Percentiles rank a stretch among this genome's conserved stretches.
Evolutionary conservation across 257 asterid genomes (phyloP).

Genomic region (Solanum lycopersicoides): DNA sequence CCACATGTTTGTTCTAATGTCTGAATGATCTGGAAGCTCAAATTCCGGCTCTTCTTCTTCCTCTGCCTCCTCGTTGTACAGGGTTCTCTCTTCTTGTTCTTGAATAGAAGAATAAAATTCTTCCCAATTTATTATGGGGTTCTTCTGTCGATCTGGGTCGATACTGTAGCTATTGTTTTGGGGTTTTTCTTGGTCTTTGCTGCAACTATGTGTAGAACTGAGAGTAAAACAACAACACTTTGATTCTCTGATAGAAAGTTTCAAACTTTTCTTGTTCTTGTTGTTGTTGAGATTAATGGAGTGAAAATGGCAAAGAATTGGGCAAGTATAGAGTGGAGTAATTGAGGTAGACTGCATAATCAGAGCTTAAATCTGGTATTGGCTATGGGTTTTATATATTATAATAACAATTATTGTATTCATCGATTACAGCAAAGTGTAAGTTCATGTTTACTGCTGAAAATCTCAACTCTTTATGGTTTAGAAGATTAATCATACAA

Average conservation of each 20-base stretch:
- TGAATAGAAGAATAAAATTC: slow-evolving; percentile 29
- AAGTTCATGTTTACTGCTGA: not conserved
- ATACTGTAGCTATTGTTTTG: not conserved
- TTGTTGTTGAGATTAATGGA: slow-evolving; percentile 15
- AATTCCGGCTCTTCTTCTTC: slow-evolving; percentile 8
- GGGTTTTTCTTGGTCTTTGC: slow-evolving; percentile 45
- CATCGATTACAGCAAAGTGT: not conserved
- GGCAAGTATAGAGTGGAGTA: slow-evolving; percentile 38
- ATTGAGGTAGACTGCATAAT: slow-evolving; percentile 50
- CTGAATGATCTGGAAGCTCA: slow-evolving; percentile 9
- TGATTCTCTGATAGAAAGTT: slow-evolving; percentile 4
- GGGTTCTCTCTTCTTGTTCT: slow-evolving; percentile 20
- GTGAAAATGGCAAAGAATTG: slow-evolving; percentile 40
- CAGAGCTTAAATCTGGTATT: slow-evolving; percentile 11
- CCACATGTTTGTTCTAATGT: slow-evolving; percentile 60
- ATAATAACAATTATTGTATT: not conserved
- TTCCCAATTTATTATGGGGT: slow-evolving; percentile 2
- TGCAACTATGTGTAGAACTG: slow-evolving; percentile 48
- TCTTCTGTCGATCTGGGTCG: slow-evolving; percentile 15
- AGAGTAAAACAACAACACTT: slow-evolving; percentile 21
- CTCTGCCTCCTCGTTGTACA: not conserved
- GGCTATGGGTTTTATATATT: not conserved
- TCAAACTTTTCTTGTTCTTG: not conserved
- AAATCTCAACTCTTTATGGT: not conserved
- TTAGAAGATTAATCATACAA: not conserved